Evolutionary conservation across 2,329 filamentous ascomycete species (phyloP).

Genomic region (Cladophialophora bantiana): DNA sequence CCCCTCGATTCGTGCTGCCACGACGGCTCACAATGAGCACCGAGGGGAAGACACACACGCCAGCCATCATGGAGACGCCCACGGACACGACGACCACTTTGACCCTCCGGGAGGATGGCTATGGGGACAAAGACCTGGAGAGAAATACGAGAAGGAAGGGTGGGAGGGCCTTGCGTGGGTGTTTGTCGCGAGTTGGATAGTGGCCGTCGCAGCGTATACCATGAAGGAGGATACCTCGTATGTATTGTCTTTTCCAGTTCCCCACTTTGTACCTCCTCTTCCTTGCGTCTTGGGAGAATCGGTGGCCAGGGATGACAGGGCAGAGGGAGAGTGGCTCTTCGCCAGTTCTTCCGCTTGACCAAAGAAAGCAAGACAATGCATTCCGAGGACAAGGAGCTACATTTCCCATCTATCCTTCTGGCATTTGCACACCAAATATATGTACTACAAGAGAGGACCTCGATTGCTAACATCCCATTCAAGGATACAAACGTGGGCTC

Average conservation of each 20-base stretch:
- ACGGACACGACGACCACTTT: conserved; percentile 64
- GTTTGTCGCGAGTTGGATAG: conserved; percentile 77
- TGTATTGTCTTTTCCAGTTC: conserved; percentile 54
- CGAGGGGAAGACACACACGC: conserved; percentile 20
- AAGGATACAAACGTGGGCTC: conserved; percentile 99
- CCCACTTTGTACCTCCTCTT: not conserved
- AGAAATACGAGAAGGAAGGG: conserved; percentile 94
- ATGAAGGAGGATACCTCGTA: conserved; percentile 99
- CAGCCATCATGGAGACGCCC: conserved; percentile 21
- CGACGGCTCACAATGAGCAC: conserved; percentile 21
- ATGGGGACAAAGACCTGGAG: conserved; percentile 90
- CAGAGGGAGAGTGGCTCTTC: not conserved
- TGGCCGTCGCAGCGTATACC: conserved; percentile 81
- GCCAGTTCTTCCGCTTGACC: not conserved
- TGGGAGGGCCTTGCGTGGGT: conserved; percentile 69
- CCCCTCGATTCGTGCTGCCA: conserved; percentile 17
- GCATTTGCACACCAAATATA: not conserved
- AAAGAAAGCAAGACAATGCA: too few species aligned
- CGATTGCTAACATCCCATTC: conserved; percentile 15
- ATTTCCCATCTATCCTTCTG: not conserved
- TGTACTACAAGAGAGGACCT: not conserved
- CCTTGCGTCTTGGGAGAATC: not conserved
- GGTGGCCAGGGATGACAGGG: not conserved
- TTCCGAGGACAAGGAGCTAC: not conserved
- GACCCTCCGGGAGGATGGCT: conserved; percentile 92